Evolutionary conservation across 2,329 filamentous ascomycete species (phyloP).

Genomic region (Fusarium sp.): DNA sequence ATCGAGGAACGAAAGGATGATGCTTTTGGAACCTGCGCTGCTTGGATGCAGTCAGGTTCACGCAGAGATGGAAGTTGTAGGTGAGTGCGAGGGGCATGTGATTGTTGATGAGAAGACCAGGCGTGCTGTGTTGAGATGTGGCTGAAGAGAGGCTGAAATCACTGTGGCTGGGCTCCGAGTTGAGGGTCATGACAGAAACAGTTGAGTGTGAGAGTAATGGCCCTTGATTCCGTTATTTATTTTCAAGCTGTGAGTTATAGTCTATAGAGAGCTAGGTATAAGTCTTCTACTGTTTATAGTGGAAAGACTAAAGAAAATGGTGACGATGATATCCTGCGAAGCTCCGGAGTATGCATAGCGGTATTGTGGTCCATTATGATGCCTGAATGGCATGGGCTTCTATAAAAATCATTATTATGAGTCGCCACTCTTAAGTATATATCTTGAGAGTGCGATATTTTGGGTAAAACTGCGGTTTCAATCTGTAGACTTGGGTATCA

Average conservation of each 20-base stretch:
- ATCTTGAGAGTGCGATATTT: not conserved
- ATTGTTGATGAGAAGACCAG: not conserved
- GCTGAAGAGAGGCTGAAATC: not conserved
- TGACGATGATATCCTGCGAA: not conserved
- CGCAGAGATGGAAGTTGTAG: not conserved
- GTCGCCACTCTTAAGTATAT: not conserved
- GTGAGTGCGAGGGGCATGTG: not conserved
- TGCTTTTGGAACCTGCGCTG: not conserved
- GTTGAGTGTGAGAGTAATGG: no score
- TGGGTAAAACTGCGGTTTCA: not conserved
- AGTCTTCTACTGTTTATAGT: no score
- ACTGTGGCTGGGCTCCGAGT: not conserved
- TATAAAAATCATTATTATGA: not conserved
- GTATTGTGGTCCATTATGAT: not conserved
- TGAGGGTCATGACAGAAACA: no score
- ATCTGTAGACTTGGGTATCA: no score
- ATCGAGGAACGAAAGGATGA: not conserved
- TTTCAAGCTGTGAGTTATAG: no score
- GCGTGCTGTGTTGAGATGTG: not conserved
- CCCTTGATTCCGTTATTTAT: no score
- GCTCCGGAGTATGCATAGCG: not conserved
- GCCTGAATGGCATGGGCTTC: not conserved
- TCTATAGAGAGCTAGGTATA: no score
- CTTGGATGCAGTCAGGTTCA: not conserved
- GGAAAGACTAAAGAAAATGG: no score